Base-by-base conservation (phyloP, 768 basidiomycete genomes). In the Royoungia palumana region DNA sequence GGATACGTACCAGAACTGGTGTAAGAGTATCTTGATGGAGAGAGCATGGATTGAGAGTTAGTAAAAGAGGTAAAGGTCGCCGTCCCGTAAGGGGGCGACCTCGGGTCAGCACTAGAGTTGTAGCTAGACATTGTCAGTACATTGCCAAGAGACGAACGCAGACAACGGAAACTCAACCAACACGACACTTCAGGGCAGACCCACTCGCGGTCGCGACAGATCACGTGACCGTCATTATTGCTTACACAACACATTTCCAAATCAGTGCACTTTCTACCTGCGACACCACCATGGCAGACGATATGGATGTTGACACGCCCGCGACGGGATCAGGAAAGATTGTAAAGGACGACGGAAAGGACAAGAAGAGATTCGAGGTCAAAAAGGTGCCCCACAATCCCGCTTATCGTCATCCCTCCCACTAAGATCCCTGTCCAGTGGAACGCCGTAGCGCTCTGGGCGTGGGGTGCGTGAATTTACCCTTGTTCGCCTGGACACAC, bases 381-480 rank as follows among this genome's bases (percentile, higher is more conserved):
- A 99, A 99, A 80, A 98, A 99, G 90, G 95, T 95, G 46, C 37
- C 70, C 10, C 16, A 47, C 32, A 19, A 46, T 34, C 3, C 41
- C 32, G 47, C 17, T 43, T 34, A 34, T 49, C 49, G 14, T 44
- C 41, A 28, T 5, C 11, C n/a, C 32, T 21, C 44, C 47, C 6
- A 40, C 20, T 32, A 14, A 32, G 32, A 50, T 44, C 27, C 24
- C 28, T n/a, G 22, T 32, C 22, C 54, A 99, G 96, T 99, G 96
- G 96, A 97, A 98, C 63, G 96, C 96, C 12, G 96, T 98, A 44
- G 80, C 96, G 2, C 77, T 99, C 0, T 99, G 96, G 96, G 93
- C 96, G 17, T 98, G 96, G 95, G 94, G 94, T 94, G 54, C 49
- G 79, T 54, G 40, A 41, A 20, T 35, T 46, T 34, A 28, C 35